Percentiles rank a stretch among this genome's conserved stretches.
Evolutionary conservation across 306 rosid species (phyloP).

Genomic region (Vigna nakashimae): DNA sequence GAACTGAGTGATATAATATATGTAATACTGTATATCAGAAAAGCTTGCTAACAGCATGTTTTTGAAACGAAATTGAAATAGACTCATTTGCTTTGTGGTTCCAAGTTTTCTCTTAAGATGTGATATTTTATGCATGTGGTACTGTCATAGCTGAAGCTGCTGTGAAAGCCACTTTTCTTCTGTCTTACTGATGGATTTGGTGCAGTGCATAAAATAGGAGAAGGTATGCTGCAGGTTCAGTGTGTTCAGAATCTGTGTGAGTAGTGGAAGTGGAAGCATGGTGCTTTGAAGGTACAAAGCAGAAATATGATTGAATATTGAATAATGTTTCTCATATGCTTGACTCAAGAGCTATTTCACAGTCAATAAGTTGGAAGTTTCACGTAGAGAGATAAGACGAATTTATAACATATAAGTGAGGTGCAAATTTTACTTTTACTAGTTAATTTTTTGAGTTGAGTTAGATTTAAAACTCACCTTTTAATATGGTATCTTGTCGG

Average conservation of each 20-base stretch:
- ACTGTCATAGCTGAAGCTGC: background rate
- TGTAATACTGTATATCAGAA: background rate
- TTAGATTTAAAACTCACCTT: no score
- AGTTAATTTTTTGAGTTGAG: no score
- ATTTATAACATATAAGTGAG: no score
- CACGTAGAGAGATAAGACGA: accelerated
- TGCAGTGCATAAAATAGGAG: background rate
- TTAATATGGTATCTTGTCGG: no score
- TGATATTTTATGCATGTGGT: background rate
- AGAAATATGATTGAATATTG: background rate
- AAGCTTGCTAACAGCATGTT: background rate
- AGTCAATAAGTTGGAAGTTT: background rate
- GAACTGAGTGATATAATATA: background rate
- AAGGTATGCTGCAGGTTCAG: background rate
- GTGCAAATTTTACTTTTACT: no score
- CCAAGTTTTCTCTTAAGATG: background rate
- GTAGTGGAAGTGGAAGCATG: background rate
- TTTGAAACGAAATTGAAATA: background rate
- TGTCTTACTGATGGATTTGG: background rate
- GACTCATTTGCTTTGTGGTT: background rate
- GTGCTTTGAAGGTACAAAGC: background rate
- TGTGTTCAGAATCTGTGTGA: background rate
- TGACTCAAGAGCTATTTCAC: background rate
- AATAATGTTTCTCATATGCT: background rate
- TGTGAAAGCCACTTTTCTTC: background rate